Conservation (phyloP, 2,329 filamentous ascomycete species). For the Claviceps citrina region DNA sequence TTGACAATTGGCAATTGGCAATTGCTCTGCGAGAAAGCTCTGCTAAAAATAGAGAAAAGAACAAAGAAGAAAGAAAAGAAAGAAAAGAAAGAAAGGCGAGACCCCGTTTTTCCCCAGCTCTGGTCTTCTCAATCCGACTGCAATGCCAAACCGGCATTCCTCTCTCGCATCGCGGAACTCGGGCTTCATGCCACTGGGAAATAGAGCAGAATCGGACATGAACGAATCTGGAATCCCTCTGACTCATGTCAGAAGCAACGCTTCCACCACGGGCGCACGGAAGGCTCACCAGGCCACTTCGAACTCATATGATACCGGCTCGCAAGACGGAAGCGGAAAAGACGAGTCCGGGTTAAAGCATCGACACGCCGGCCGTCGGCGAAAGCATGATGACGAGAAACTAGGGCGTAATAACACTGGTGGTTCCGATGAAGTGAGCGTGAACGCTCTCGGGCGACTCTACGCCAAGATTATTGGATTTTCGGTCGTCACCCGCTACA, state of each 20-base stretch:
- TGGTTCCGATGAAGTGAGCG: slow-evolving; percentile 33
- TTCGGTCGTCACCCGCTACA: slow-evolving; percentile 48
- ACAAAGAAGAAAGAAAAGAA: too few relatives aligned
- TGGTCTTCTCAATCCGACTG: not conserved
- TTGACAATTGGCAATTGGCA: too few relatives aligned
- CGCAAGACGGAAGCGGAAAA: slow-evolving; percentile 29
- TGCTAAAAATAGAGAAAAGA: too few relatives aligned
- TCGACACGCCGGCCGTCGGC: slow-evolving; percentile 29
- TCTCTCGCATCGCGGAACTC: slow-evolving; percentile 11
- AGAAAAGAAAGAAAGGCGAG: too few relatives aligned
- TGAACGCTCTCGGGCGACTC: slow-evolving; percentile 51
- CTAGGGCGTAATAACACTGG: slow-evolving; percentile 29
- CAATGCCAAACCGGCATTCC: slow-evolving; percentile 9
- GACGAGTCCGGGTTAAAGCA: slow-evolving; percentile 19
- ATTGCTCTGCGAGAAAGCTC: too few relatives aligned
- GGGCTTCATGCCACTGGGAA: slow-evolving; percentile 30
- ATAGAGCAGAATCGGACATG: slow-evolving; percentile 19
- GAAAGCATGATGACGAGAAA: slow-evolving; percentile 25
- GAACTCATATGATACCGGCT: slow-evolving; percentile 19
- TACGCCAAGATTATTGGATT: slow-evolving; percentile 50
- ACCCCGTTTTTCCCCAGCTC: not conserved
- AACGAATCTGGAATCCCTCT: slow-evolving; percentile 36
- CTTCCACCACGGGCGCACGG: slow-evolving; percentile 37
- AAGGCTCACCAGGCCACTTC: slow-evolving; percentile 24
- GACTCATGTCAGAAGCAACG: slow-evolving; percentile 37